These are phyloP conservation scores for Rhynchospora pubera DNA, from an alignment of 176 grass and related monocot species.

Conservation along the genomic window DNA sequence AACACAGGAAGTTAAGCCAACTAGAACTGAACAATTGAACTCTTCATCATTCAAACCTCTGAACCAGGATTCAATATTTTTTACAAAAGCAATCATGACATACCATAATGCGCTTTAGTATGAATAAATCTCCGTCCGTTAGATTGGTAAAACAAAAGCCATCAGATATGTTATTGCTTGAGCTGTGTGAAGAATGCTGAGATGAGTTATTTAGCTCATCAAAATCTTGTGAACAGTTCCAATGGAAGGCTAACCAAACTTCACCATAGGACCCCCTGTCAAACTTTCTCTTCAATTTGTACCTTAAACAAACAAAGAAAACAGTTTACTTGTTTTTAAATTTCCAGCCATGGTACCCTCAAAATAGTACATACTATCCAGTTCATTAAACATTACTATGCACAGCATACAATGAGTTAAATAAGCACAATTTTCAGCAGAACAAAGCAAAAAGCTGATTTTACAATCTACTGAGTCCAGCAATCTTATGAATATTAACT, in stretches of 20 bases:
- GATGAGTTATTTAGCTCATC: constrained; percentile 30
- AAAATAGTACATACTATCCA: neutral
- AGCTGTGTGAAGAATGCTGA: constrained; percentile 41
- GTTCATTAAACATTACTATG: neutral
- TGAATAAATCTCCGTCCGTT: constrained; percentile 73
- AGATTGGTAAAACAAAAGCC: constrained; percentile 33
- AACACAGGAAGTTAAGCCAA: neutral
- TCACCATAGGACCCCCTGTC: constrained; percentile 95
- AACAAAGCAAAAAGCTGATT: neutral
- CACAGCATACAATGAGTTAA: neutral
- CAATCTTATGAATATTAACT: neutral
- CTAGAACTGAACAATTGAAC: neutral
- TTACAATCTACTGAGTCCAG: neutral
- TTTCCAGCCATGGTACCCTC: neutral
- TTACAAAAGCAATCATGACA: neutral
- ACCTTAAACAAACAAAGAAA: constrained; percentile 42
- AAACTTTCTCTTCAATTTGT: constrained; percentile 90
- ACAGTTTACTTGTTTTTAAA: neutral
- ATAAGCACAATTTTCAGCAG: neutral
- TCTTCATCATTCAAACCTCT: neutral
- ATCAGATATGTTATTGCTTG: constrained; percentile 30
- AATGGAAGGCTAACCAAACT: constrained; percentile 98
- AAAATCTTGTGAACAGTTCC: constrained; percentile 76
- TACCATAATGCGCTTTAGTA: constrained; percentile 99
- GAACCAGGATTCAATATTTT: neutral